These are phyloP conservation scores for Pseudozyma sp. DNA, from an alignment of 1,284 basidiomycete species.

Conservation along the genomic window DNA sequence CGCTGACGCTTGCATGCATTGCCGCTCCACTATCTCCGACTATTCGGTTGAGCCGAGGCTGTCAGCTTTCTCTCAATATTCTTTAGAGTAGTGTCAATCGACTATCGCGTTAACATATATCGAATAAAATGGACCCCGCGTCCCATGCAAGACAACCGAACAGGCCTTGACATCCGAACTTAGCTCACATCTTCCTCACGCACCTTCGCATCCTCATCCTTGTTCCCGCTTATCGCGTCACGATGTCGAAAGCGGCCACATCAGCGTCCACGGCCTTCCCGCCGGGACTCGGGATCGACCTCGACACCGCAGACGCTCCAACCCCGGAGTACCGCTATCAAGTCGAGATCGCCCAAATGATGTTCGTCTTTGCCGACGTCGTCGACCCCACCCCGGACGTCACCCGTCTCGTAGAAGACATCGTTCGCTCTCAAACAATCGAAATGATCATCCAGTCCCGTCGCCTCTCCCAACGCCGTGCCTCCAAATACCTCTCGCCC, in stretches of 20 bases:
- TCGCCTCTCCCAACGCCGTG: conserved; percentile 81
- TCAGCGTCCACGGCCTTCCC: conserved; percentile 12
- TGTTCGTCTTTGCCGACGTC: conserved; percentile 97
- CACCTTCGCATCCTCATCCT: neutral
- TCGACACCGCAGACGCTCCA: conserved; percentile 16
- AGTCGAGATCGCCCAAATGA: conserved; percentile 85
- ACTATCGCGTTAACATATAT: too few species aligned
- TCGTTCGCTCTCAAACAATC: conserved; percentile 90
- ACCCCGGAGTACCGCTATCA: conserved; percentile 59
- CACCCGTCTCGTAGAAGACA: conserved; percentile 91
- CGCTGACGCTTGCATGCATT: conserved; percentile 6
- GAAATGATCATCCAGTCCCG: conserved; percentile 93
- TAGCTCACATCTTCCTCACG: neutral
- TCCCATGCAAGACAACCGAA: neutral
- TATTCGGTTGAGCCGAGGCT: neutral
- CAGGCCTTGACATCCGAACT: neutral
- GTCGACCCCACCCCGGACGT: conserved; percentile 89
- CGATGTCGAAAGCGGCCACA: conserved; percentile 28
- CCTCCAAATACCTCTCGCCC: conserved; percentile 84
- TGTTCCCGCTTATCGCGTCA: conserved; percentile 1
- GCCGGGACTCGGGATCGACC: conserved; percentile 15
- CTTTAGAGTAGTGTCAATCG: too few species aligned
- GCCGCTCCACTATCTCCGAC: conserved; percentile 9
- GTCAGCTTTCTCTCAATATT: neutral
- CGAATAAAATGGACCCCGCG: too few species aligned